A percentile compares a stretch with the other conserved stretches of the same genome.
These are phyloP conservation scores for Casuarina cunninghamiana DNA, from an alignment of 306 rosid genomes.

Conservation along the genomic window DNA sequence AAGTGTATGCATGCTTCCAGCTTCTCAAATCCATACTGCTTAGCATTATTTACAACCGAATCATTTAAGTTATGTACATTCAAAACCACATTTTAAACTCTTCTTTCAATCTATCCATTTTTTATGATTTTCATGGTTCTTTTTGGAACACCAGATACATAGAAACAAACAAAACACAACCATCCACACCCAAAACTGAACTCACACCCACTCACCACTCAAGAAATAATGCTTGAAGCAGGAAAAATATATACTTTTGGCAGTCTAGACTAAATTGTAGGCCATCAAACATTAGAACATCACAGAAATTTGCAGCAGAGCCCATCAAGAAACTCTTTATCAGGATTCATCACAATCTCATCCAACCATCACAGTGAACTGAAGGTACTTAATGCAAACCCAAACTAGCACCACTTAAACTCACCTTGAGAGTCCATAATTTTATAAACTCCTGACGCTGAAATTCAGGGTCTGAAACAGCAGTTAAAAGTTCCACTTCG, in stretches of 20 bases:
- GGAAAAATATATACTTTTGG: background rate
- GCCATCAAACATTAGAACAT: background rate
- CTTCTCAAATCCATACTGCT: conserved; percentile 6
- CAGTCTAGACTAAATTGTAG: background rate
- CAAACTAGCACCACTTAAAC: conserved; percentile 24
- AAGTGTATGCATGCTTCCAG: conserved; percentile 15
- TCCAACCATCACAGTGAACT: conserved; percentile 7
- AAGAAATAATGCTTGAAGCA: background rate
- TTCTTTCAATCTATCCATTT: background rate
- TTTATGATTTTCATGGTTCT: background rate
- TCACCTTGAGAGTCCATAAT: conserved; percentile 67
- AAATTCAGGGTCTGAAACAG: conserved; percentile 70
- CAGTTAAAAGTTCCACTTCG: conserved; percentile 64
- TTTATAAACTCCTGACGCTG: conserved; percentile 72
- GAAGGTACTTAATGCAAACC: conserved; percentile 13
- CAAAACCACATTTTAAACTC: background rate
- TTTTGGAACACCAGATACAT: background rate
- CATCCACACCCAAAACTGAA: no score
- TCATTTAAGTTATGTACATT: background rate
- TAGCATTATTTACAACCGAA: background rate
- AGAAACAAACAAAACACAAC: background rate
- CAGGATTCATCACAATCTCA: conserved; percentile 9
- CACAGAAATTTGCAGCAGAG: background rate
- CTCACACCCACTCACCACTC: no score
- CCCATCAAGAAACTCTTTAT: background rate